Base-by-base conservation (phyloP, 176 grass and related monocot genomes). In the Tillandsia leiboldiana region DNA sequence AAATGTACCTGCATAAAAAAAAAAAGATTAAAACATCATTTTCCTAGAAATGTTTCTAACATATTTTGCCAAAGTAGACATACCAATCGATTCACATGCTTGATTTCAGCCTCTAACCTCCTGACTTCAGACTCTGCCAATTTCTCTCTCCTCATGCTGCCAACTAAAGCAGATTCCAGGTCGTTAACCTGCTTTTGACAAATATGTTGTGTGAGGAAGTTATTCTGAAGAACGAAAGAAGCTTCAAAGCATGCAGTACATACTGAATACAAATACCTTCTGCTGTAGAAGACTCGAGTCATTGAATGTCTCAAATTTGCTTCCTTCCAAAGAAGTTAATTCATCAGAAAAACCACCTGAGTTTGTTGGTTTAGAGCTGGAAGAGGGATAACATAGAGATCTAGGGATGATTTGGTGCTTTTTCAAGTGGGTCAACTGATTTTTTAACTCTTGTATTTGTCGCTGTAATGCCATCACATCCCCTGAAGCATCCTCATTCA, bases 401-500 rank as follows among this genome's bases (percentile, higher is more conserved):
- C 67, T 75, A 82, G 73, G 75, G 63, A 77, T 49, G 52, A 52
- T 79, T 65, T 78, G 84, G 61, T 79, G 86, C 65, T 82, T 96
- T 78, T 79, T 85, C 68, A 87, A 77, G 78, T 74, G 82, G 51
- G 67, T 84, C 73, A 95, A 63, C 23, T 95, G 83, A 80, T 84
- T 83, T 83, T 96, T 96, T 73, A 96, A 53, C 50, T 84, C 64
- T 82, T 89, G 88, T 86, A 96, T 88, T 78, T 96, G 83, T 51
- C 67, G 87, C 80, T 88, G 88, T 72, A 96, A 76, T 80, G 88
- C 78, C 67, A 88, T 83, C 76, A 96, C 70, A 87, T 91, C 92
- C 67, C 86, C 92, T 63, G 85, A 84, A 67, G 92, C 86, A 48
- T 91, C 92, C 81, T 91, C 92, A 81, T 96, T 96, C 73, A 96